Evolutionary conservation across 805 yeast genomes (phyloP), one percentile per base, ranked within the genome.

Genomic region (Candida yuanshanica): DNA sequence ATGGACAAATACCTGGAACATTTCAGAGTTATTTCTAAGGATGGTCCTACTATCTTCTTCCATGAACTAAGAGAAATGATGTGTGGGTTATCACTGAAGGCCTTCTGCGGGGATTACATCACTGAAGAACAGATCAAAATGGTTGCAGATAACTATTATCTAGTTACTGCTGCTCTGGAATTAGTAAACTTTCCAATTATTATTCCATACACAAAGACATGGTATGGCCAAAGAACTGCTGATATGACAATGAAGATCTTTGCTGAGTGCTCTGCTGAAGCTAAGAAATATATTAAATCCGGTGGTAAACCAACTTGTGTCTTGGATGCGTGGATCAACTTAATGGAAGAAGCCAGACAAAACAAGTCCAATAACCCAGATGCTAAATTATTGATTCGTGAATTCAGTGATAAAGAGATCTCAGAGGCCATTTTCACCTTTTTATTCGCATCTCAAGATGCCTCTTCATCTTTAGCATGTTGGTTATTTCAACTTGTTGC

Each of bases 401-500:
- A 83, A 48, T 93, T 93, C 67, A 66, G 89, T 43, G 79, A 90
- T 69, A 83, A 74, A 64, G 99, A 93, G 65, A 91, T 93, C 55
- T 85, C 96, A 17, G 98, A 93, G 70, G 95, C 95, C 42, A 79
- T 93, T 48, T 93, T 93, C 76, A 93, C 99, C 12, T 93, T 93
- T 65, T 70, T 93, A 63, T 93, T 93, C 64, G 99, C 99, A 7
- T 85, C 96, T 5, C 99, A 93, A 68, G 99, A 93, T 66, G 99
- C 99, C 20, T 85, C 96, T 7, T 89, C 97, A 1, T 87, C 97
- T 4, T 81, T 95, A 53, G 93, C 96, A 48, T 91, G 98, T 66
- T 93, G 99, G 99, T 73, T 93, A 57, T 93, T 91, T 79, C 99
- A 93, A 72, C 77, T 89, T 53, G 81, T 89, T 42, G 90, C 96